Evolutionary conservation across 495 filamentous ascomycete genomes (phyloP).

Genomic region (Podospora appendiculata): DNA sequence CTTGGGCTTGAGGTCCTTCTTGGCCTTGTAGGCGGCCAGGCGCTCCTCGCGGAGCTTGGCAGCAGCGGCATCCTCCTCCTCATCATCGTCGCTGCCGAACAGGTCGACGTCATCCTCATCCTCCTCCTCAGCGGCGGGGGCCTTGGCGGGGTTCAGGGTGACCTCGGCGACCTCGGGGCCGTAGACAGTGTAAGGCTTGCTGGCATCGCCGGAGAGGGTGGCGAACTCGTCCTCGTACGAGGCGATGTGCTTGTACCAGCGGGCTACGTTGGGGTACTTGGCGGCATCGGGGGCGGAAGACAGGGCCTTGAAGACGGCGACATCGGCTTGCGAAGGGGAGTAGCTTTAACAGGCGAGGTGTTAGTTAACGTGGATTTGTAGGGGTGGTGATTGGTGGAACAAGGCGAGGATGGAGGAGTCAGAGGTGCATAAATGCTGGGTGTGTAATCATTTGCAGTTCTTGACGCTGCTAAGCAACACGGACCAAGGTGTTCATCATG

Average conservation of each 20-base stretch:
- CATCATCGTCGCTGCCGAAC: conserved; percentile 83
- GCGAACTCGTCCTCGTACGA: conserved; percentile 86
- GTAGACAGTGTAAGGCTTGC: conserved; percentile 79
- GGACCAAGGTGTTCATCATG: conserved; percentile 95
- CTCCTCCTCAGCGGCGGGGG: conserved; percentile 53
- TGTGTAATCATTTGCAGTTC: conserved; percentile 85
- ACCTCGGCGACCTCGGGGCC: conserved; percentile 74
- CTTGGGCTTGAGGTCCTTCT: conserved; percentile 93
- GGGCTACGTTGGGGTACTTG: conserved; percentile 88
- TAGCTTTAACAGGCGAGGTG: conserved; percentile 44
- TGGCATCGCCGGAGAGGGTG: conserved; percentile 83
- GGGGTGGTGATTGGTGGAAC: neutral
- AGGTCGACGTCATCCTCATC: conserved; percentile 84
- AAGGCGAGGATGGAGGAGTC: conserved; percentile 37
- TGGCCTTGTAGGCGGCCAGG: conserved; percentile 89
- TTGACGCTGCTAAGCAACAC: conserved; percentile 99
- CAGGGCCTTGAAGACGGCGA: conserved; percentile 85
- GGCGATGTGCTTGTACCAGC: conserved; percentile 98
- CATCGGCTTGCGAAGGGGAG: conserved; percentile 88
- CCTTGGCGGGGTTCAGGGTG: conserved; percentile 79
- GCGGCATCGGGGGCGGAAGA: conserved; percentile 62
- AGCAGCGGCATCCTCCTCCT: conserved; percentile 88
- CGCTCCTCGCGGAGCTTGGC: conserved; percentile 75
- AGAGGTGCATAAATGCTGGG: conserved; percentile 70
- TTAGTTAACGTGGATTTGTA: neutral